These are phyloP conservation scores for Xylaria sp. DNA, from an alignment of 2,329 filamentous ascomycete genomes.

Conservation along the genomic window DNA sequence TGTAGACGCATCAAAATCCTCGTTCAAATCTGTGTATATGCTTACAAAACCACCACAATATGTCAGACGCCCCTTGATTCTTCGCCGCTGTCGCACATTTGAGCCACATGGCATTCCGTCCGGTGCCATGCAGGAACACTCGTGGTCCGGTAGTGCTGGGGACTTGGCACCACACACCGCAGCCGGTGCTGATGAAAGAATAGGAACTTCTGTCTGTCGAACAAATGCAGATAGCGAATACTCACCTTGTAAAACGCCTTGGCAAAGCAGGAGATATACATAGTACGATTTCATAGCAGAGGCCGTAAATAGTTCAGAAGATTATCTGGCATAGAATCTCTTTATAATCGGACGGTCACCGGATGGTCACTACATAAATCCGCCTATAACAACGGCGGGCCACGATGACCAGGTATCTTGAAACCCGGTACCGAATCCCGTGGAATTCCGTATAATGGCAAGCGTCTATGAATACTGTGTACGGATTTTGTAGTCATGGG, in stretches of 20 bases:
- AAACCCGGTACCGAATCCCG: not conserved
- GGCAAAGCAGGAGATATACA: not conserved
- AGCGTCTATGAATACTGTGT: not conserved
- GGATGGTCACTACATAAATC: too few relatives aligned
- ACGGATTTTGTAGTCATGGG: not conserved
- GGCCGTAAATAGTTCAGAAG: not conserved
- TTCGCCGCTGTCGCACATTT: conserved; percentile 30
- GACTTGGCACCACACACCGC: conserved; percentile 26
- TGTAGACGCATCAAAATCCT: conserved; percentile 7
- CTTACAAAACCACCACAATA: not conserved
- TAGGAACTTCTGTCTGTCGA: conserved; percentile 1
- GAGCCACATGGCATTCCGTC: conserved; percentile 36
- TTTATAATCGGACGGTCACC: not conserved
- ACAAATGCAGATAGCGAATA: conserved; percentile 4
- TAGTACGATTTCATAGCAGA: not conserved
- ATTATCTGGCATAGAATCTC: not conserved
- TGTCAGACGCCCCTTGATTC: conserved; percentile 25
- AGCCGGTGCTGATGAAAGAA: not conserved
- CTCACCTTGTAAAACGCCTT: not conserved
- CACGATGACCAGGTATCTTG: not conserved
- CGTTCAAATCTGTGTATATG: not conserved
- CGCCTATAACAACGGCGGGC: not conserved
- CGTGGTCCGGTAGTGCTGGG: conserved; percentile 18
- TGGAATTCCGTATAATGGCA: not conserved
- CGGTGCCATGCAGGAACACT: conserved; percentile 37